Conservation (phyloP, 306 rosid genomes). For the Arachis hypogaea region DNA sequence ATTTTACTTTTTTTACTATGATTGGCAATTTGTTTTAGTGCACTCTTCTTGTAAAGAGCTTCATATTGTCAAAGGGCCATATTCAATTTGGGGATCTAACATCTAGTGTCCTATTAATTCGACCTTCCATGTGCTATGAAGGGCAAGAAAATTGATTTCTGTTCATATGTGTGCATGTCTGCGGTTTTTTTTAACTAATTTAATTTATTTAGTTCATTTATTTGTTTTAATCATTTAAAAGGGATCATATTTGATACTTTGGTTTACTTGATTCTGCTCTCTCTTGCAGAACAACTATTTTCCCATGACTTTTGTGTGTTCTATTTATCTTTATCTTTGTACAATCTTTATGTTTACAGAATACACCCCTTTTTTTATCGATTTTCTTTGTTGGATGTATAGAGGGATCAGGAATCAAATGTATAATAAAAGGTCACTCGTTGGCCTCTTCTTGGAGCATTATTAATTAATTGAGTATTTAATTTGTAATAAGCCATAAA, state of each 20-base stretch:
- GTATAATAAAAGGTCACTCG: neutral
- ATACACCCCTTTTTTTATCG: neutral
- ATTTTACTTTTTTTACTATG: neutral
- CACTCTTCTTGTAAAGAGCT: conserved; percentile 13
- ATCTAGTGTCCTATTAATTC: neutral
- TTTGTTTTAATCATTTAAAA: conserved; percentile 5
- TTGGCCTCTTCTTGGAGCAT: neutral
- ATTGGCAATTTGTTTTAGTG: conserved; percentile 5
- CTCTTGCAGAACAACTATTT: neutral
- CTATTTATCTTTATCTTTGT: neutral
- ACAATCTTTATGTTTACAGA: neutral
- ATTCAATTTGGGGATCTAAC: neutral
- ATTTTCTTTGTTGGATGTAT: neutral
- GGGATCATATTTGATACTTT: neutral
- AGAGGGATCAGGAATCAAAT: neutral
- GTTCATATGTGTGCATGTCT: neutral
- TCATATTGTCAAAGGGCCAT: conserved; percentile 1
- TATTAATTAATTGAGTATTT: neutral
- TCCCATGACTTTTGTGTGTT: neutral
- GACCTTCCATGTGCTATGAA: neutral
- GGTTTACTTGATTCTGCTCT: neutral
- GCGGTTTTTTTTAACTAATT: neutral
- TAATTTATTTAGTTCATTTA: neutral
- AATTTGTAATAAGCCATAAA: no score
- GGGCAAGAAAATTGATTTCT: neutral